These are phyloP conservation scores for Collybia sp. DNA, from an alignment of 768 basidiomycete genomes.

Conservation along the genomic window DNA sequence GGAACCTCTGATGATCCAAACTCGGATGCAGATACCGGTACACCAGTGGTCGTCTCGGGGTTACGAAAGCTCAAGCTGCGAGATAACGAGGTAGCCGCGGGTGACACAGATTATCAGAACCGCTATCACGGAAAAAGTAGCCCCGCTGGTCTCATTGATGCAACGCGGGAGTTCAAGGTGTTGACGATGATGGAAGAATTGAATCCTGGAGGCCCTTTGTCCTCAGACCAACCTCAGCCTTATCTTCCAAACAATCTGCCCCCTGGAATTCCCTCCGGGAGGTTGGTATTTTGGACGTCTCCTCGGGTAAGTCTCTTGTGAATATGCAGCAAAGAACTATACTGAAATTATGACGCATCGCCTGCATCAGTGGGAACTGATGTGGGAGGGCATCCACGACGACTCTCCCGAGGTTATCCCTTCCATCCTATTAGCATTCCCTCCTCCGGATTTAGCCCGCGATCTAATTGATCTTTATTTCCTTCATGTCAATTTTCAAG, in stretches of 20 bases:
- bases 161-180: constrained; percentile 48
- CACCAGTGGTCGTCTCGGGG: constrained; percentile 14
- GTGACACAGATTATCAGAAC: constrained; percentile 30
- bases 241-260: not conserved
- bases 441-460: constrained; percentile 55
- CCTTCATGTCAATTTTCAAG: constrained; percentile 45
- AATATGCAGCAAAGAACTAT: not conserved
- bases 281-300: constrained; percentile 54
- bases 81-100: constrained; percentile 22
- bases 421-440: constrained; percentile 42
- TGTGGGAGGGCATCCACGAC: constrained; percentile 41
- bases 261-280: constrained; percentile 17
- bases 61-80: constrained; percentile 26
- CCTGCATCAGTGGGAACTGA: constrained; percentile 49
- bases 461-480: constrained; percentile 70
- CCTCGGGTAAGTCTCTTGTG: constrained; percentile 38
- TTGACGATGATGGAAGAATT: constrained; percentile 38
- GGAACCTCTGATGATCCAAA: constrained; percentile 29
- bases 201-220: constrained; percentile 5
- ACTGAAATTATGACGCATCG: no score
- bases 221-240: no score
- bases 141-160: constrained; percentile 47
- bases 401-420: constrained; percentile 24
- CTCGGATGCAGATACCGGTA: constrained; percentile 21
- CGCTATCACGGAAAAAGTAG: constrained; percentile 66